A percentile compares a stretch with the other conserved stretches of the same genome.
Evolutionary conservation across 495 filamentous ascomycete species (phyloP).

Genomic region (Trichocladium antarcticum): DNA sequence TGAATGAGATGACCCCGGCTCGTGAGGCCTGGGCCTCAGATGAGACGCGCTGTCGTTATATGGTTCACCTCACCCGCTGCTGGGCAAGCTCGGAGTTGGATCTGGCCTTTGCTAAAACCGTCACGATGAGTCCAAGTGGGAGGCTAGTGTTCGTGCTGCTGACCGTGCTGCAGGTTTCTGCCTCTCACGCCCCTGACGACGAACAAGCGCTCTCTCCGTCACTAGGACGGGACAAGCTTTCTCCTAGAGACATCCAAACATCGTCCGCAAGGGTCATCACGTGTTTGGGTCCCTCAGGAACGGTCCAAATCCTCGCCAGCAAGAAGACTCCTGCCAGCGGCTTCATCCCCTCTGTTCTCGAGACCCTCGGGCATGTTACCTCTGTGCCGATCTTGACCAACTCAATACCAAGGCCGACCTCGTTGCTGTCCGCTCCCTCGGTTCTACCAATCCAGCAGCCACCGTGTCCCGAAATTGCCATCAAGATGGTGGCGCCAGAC

Average conservation of each 20-base stretch:
- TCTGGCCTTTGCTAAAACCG: background rate
- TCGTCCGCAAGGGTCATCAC: conserved; percentile 18
- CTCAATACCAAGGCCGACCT: conserved; percentile 16
- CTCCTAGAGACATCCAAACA: conserved; percentile 1
- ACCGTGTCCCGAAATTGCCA: background rate
- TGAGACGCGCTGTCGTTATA: background rate
- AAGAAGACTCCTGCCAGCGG: conserved; percentile 10
- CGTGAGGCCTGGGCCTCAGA: background rate
- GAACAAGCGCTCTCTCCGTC: background rate
- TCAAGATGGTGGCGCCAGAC: conserved; percentile 22
- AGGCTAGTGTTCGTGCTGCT: background rate
- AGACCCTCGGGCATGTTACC: conserved; percentile 15
- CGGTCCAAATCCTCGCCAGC: conserved; percentile 15
- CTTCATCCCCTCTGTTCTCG: conserved; percentile 10
- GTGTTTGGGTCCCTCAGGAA: conserved; percentile 13
- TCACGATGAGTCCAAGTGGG: conserved; percentile 3
- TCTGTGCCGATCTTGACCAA: conserved; percentile 13
- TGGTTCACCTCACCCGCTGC: background rate
- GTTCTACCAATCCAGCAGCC: background rate
- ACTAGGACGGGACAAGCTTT: background rate
- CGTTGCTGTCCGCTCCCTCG: conserved; percentile 5
- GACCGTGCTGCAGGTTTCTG: conserved; percentile 2
- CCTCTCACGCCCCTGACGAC: background rate
- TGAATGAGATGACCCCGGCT: background rate
- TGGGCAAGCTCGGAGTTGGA: background rate